phyloP scores from a whole-genome alignment of 768 basidiomycete species.

The Tephrocybe rancida region DNA sequence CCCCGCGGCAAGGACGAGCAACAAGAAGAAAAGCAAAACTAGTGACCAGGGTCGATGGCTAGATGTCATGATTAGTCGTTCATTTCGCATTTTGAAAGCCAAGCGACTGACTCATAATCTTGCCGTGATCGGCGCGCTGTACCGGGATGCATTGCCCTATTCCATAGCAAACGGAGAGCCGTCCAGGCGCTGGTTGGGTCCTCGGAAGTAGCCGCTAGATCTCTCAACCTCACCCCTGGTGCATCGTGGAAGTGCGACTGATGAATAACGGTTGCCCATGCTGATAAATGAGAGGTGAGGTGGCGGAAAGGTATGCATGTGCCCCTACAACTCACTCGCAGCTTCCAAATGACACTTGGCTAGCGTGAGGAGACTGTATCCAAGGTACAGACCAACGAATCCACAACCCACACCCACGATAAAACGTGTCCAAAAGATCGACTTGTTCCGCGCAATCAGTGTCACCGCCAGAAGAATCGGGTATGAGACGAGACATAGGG shows the following conservation, averaged over 20 bases:
- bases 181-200: slow-evolving; percentile 29
- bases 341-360: slow-evolving; percentile 36
- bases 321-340: slow-evolving; percentile 29
- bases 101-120: slow-evolving; percentile 38
- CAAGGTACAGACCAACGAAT: slow-evolving; percentile 32
- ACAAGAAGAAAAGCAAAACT: slow-evolving; percentile 36
- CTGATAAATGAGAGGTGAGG: slow-evolving; percentile 20
- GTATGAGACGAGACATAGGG: slow-evolving; percentile 33
- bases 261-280: slow-evolving; percentile 48
- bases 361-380: slow-evolving; percentile 29
- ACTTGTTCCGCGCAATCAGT: slow-evolving; percentile 26
- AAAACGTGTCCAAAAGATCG: slow-evolving; percentile 44
- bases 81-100: neutral
- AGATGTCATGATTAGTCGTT: slow-evolving; percentile 3
- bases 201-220: slow-evolving; percentile 34
- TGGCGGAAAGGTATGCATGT: neutral
- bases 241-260: slow-evolving; percentile 31
- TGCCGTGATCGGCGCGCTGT: slow-evolving; percentile 30
- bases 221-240: slow-evolving; percentile 36
- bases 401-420: slow-evolving; percentile 37
- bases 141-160: slow-evolving; percentile 32
- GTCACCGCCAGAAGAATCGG: slow-evolving; percentile 34
- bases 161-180: slow-evolving; percentile 36
- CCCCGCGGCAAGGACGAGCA: slow-evolving; percentile 29
- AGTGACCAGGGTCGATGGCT: slow-evolving; percentile 41